Evolutionary conservation across 177 flowering plant genomes (phyloP).

Genomic region (Vitis hybrid): DNA sequence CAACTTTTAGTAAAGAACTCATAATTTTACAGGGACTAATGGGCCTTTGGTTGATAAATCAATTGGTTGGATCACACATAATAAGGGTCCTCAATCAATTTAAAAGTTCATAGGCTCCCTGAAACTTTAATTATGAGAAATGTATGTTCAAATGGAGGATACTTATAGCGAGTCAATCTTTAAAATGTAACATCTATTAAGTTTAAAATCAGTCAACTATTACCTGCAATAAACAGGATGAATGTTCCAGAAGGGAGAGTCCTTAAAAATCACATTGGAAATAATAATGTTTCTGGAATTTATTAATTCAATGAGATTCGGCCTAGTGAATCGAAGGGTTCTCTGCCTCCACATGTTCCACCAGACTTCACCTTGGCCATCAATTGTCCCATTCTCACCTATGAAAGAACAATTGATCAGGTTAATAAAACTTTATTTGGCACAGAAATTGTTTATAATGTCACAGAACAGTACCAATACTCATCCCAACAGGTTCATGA

Average conservation of each 20-base stretch:
- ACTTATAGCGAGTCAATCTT: too few species aligned
- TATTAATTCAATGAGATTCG: constrained; percentile 77
- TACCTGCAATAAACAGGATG: constrained; percentile 94
- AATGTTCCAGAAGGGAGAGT: constrained; percentile 90
- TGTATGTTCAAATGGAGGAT: too few species aligned
- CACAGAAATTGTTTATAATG: neutral
- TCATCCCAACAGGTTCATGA: neutral
- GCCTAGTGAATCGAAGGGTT: constrained; percentile 65
- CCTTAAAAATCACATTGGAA: constrained; percentile 65
- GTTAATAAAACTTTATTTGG: neutral
- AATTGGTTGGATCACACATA: neutral
- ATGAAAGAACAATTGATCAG: constrained; percentile 5
- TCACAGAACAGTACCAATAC: neutral
- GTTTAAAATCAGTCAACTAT: neutral
- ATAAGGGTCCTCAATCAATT: neutral
- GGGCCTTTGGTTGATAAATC: neutral
- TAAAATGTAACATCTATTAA: neutral
- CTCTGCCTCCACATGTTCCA: constrained; percentile 86
- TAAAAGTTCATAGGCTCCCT: neutral
- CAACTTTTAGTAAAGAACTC: neutral
- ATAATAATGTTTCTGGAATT: constrained; percentile 70
- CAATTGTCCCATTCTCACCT: constrained; percentile 97
- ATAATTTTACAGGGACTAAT: too few species aligned
- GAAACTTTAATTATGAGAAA: neutral
- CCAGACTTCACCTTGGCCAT: constrained; percentile 93